Evolutionary conservation across 495 filamentous ascomycete species (phyloP), one percentile per base, ranked within the genome.

Genomic region (Penicillium waksmanii): DNA sequence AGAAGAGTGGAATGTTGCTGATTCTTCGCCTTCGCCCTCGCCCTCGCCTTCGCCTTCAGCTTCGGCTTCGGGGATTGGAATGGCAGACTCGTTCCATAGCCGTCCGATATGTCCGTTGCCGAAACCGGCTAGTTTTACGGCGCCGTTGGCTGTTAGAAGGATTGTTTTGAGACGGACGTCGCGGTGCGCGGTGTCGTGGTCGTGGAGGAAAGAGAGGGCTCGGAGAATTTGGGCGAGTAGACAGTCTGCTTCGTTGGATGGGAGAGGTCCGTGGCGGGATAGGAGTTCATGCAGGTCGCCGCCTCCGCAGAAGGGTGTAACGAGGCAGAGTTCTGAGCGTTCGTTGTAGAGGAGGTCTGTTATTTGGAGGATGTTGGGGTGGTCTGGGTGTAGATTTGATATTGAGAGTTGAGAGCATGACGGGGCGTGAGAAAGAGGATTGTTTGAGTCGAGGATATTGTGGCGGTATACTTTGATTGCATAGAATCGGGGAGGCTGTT

Each of bases 201-300:
- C 89, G 76, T 98, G 94, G 77, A 98, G 87, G 73, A 95, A 97
- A 66, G 93, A 87, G 51, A 98, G 90, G n/a, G 92, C 94, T 47
- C 93, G 89, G 87, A 97, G 94, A 66, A 98, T 85, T 74, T 98
- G 94, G 74, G 96, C 93, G 80, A 96, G 92, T 72, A 91, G 94
- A 75, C 93, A 97, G 73, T 97, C 92, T 25, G 94, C 93, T 71
- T 97, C 93, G 27, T 75, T 60, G 53, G 91, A 87, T 62, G 96
- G 90, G 38, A 98, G 82, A 10, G 55, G 19, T 3, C 63, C 61
- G 65, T 91, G 91, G 31, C 88, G 89, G 21, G 91, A 88, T 38
- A 97, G 85, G 8, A 96, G 81, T 0, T 89, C 93, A 71, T 96
- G 95, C 5, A 98, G 82, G 72, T 98, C 92, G 17, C 94, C 94